Percentiles rank a stretch among this genome's conserved stretches.
Conservation (phyloP, 2,329 filamentous ascomycete genomes). For the Hypoxylon rubiginosum region DNA sequence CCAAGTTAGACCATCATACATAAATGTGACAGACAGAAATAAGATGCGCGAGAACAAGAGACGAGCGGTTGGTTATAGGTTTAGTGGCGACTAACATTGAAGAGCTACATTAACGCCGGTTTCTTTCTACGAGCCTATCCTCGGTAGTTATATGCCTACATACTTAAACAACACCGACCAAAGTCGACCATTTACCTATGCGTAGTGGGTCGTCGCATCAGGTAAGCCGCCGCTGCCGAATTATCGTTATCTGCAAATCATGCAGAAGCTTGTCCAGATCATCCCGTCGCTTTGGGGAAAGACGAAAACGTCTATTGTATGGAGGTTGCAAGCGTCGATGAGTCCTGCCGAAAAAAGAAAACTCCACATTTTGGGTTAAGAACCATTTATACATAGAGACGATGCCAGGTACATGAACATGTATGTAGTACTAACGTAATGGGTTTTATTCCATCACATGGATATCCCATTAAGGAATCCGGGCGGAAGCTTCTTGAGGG, state of each 20-base stretch:
- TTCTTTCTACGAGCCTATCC: slow-evolving; percentile 10
- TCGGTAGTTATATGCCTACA: slow-evolving; percentile 5
- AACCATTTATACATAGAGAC: not conserved
- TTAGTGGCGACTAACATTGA: not conserved
- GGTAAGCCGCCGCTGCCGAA: slow-evolving; percentile 45
- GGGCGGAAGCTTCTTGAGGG: slow-evolving; percentile 18
- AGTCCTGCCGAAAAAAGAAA: slow-evolving; percentile 26
- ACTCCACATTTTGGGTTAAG: not conserved
- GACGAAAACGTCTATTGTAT: slow-evolving; percentile 13
- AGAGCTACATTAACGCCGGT: not conserved
- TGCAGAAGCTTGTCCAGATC: slow-evolving; percentile 42
- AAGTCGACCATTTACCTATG: slow-evolving; percentile 15
- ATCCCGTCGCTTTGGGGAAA: slow-evolving; percentile 39
- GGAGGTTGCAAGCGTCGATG: slow-evolving; percentile 32
- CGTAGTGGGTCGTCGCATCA: slow-evolving; percentile 47
- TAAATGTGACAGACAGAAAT: not conserved
- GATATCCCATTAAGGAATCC: not conserved
- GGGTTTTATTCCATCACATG: not conserved
- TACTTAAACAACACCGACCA: slow-evolving; percentile 6
- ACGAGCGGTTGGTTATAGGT: not conserved
- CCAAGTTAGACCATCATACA: not conserved
- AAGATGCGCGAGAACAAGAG: slow-evolving; percentile 10
- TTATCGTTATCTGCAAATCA: slow-evolving; percentile 40
- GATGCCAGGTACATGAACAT: not conserved
- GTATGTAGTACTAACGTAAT: not conserved